These are phyloP conservation scores for Trametes hirsuta DNA, from an alignment of 1,284 basidiomycete species.

Conservation along the genomic window DNA sequence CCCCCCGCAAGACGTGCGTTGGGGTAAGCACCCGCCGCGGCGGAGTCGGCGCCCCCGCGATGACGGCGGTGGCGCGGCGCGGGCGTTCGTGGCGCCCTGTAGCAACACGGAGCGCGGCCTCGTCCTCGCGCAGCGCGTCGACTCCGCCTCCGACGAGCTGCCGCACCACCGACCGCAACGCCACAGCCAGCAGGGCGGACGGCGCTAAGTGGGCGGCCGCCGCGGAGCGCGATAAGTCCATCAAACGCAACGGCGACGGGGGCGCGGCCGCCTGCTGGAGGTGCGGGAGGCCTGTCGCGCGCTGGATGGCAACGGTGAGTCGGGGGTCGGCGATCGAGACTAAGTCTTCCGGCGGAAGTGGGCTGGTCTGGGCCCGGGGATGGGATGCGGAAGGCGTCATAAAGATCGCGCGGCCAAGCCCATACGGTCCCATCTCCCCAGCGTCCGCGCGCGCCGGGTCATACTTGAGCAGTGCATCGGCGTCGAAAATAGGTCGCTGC, in stretches of 20 bases:
- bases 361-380: neutral
- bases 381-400: slow-evolving; percentile 1
- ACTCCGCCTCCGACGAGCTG: slow-evolving; percentile 29
- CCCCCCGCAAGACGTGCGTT: slow-evolving; percentile 40
- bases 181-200: slow-evolving; percentile 47
- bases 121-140: slow-evolving; percentile 29
- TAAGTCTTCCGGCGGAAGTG: slow-evolving; percentile 18
- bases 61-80: slow-evolving; percentile 1
- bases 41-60: neutral
- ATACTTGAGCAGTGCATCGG: slow-evolving; percentile 18
- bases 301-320: slow-evolving; percentile 28
- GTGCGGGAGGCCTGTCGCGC: slow-evolving; percentile 16
- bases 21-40: slow-evolving; percentile 39
- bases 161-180: slow-evolving; percentile 33
- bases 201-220: slow-evolving; percentile 47
- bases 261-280: neutral
- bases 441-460: neutral
- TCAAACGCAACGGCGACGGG: neutral
- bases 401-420: slow-evolving; percentile 17
- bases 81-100: slow-evolving; percentile 18
- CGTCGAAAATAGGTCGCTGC: slow-evolving; percentile 31
- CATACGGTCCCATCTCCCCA: slow-evolving; percentile 13
- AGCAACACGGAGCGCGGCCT: slow-evolving; percentile 25
- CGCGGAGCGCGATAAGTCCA: slow-evolving; percentile 22
- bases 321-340: slow-evolving; percentile 29